phyloP scores from a whole-genome alignment of 2,329 filamentous ascomycete species.

The Aspergillus sp. region DNA sequence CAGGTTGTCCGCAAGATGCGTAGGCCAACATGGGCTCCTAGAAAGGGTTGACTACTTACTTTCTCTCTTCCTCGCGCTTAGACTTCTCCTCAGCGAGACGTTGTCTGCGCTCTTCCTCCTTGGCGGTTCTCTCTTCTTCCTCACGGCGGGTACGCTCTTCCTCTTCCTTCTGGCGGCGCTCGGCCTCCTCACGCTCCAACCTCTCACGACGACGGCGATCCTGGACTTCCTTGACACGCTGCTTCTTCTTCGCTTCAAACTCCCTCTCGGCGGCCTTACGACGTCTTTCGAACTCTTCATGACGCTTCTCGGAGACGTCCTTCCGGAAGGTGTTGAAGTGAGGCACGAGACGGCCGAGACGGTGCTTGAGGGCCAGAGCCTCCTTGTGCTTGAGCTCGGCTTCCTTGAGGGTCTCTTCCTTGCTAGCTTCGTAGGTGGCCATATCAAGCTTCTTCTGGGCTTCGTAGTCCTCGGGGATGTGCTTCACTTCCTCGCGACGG shows the following conservation, averaged over 20 bases:
- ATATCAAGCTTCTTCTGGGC: slow-evolving; percentile 70
- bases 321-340: slow-evolving; percentile 76
- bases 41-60: slow-evolving; percentile 34
- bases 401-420: slow-evolving; percentile 68
- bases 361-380: slow-evolving; percentile 86
- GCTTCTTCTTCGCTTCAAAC: slow-evolving; percentile 81
- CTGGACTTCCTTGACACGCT: slow-evolving; percentile 78
- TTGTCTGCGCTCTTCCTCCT: slow-evolving; percentile 70
- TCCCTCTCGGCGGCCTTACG: slow-evolving; percentile 86
- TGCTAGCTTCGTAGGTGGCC: slow-evolving; percentile 70
- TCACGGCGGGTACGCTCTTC: slow-evolving; percentile 74
- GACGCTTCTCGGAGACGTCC: slow-evolving; percentile 74
- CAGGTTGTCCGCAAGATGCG: background rate
- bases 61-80: slow-evolving; percentile 51
- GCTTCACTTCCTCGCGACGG: slow-evolving; percentile 91
- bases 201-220: slow-evolving; percentile 77
- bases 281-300: slow-evolving; percentile 92
- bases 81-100: slow-evolving; percentile 64
- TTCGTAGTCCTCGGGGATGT: slow-evolving; percentile 77
- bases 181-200: slow-evolving; percentile 74
- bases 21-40: no score
- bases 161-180: slow-evolving; percentile 69
- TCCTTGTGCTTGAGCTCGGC: slow-evolving; percentile 84
- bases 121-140: slow-evolving; percentile 73
- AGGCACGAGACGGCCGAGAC: slow-evolving; percentile 75